Evolutionary conservation across 176 grass and related monocot species (phyloP).

Genomic region (Oryza rufipogon): DNA sequence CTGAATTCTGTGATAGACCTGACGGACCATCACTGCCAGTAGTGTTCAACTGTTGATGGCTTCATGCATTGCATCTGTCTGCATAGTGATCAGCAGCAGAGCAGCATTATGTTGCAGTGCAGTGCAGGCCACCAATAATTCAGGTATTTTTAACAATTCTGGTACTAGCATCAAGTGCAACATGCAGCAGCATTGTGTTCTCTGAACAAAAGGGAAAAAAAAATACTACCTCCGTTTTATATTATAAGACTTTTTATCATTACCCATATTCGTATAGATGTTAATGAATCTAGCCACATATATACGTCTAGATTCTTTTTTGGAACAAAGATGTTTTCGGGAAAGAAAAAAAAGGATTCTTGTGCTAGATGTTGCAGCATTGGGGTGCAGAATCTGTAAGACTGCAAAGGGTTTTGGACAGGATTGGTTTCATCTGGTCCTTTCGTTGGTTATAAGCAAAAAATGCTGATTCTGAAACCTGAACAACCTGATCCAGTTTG

Average conservation of each 20-base stretch:
- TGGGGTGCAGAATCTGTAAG: not conserved
- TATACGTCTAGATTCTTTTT: too few relatives aligned
- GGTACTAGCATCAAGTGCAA: not conserved
- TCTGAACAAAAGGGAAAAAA: not conserved
- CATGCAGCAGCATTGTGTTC: not conserved
- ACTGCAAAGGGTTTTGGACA: too few relatives aligned
- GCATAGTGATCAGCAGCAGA: too few relatives aligned
- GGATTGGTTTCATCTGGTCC: not conserved
- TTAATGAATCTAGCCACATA: too few relatives aligned
- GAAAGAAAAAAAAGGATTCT: not conserved
- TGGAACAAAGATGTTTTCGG: not conserved
- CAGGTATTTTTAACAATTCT: not conserved
- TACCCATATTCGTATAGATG: too few relatives aligned
- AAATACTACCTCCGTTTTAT: too few relatives aligned
- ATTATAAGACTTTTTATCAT: too few relatives aligned
- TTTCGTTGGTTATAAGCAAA: not conserved
- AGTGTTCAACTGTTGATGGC: not conserved
- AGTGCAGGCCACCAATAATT: not conserved
- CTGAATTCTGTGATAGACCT: not conserved
- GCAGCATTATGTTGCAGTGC: too few relatives aligned
- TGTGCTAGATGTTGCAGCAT: not conserved
- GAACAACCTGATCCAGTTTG: not conserved
- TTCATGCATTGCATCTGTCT: not conserved
- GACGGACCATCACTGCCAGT: not conserved
- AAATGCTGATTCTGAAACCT: not conserved